Base-by-base conservation (phyloP, 371 early-diverging fungal genomes). In the Rhizomucor pusillus region DNA sequence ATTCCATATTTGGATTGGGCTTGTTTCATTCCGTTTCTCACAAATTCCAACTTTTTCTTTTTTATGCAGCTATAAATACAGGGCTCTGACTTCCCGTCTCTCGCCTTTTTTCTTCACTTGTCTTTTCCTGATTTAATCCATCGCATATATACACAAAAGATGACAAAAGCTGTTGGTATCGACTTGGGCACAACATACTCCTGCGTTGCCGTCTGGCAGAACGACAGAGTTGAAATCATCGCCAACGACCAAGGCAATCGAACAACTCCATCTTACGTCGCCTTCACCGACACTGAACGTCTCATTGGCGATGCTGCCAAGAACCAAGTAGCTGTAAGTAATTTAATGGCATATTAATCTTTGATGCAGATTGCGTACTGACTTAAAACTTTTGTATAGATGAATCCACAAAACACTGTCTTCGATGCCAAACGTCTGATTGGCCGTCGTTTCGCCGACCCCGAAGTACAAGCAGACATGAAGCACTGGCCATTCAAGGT, bases 191-290 rank as follows among this genome's bases (percentile, higher is more conserved):
- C 67, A 22, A 69, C 67, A 52, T 93, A 93, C 84, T 86, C 88
- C 23, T 90, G 88, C 69, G 87, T 86, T 59, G 84, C 86, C 66
- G 80, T 90, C 25, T 79, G 88, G 73, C 66, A 72, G 50, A 63
- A 66, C 39, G 73, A 72, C 25, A 66, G 73, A 57, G 81, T 81
- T 47, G 84, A 84, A 63, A 84, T 84, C 62, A 92, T 99, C 67
- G 94, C 93, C 78, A 97, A 98, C 82, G 82, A 90, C 48, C 92
- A 94, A 71, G 98, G 98, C 65, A 89, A 89, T 57, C 89, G 97
- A 65, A 99, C 97, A 40, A 98, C 98, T 12, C 99, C 99, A n/a
- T 98, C 98, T 19, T 89, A 94, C 47, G 97, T 99, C 20, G 91
- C 94, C 56, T 93, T 95, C 67, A 77, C 88, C 54, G 88, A 88